phyloP scores from a whole-genome alignment of 2,329 filamentous ascomycete species.

The Stemphylium vesicarium region DNA sequence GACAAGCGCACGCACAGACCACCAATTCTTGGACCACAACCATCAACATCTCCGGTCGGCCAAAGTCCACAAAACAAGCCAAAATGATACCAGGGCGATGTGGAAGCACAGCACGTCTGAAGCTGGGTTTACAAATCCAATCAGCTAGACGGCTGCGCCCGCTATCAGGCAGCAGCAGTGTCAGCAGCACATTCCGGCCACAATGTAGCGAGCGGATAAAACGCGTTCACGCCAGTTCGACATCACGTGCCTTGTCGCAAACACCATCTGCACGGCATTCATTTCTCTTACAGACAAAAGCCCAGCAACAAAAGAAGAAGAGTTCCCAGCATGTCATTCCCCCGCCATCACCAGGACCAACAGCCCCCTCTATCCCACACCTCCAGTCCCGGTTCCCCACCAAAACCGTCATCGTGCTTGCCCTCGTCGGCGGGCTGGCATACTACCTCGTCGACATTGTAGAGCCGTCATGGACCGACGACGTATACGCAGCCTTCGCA shows the following conservation, averaged over 20 bases:
- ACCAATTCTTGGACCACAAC: constrained; percentile 3
- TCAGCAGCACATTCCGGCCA: constrained; percentile 17
- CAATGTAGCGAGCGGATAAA: constrained; percentile 6
- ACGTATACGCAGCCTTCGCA: constrained; percentile 23
- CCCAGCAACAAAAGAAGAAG: too few relatives aligned
- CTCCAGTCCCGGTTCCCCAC: constrained; percentile 41
- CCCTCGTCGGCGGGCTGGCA: constrained; percentile 26
- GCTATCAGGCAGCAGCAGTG: background rate
- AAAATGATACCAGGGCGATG: constrained; percentile 21
- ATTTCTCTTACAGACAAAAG: too few relatives aligned
- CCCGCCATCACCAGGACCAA: background rate
- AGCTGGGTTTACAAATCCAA: constrained; percentile 2
- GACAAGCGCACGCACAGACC: constrained; percentile 10
- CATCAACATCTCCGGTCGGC: background rate
- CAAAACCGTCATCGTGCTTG: constrained; percentile 38
- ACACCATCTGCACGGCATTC: background rate
- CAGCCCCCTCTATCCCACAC: background rate
- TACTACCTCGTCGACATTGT: constrained; percentile 36
- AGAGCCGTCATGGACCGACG: constrained; percentile 27
- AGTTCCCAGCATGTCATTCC: background rate
- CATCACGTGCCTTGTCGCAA: constrained; percentile 26
- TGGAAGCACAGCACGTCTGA: constrained; percentile 8
- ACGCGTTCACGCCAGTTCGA: constrained; percentile 16
- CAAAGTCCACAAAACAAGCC: background rate
- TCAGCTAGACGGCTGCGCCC: constrained; percentile 4